Evolutionary conservation across 208 protist species (phyloP).

Genomic region (Sergeia podlipaevii): DNA sequence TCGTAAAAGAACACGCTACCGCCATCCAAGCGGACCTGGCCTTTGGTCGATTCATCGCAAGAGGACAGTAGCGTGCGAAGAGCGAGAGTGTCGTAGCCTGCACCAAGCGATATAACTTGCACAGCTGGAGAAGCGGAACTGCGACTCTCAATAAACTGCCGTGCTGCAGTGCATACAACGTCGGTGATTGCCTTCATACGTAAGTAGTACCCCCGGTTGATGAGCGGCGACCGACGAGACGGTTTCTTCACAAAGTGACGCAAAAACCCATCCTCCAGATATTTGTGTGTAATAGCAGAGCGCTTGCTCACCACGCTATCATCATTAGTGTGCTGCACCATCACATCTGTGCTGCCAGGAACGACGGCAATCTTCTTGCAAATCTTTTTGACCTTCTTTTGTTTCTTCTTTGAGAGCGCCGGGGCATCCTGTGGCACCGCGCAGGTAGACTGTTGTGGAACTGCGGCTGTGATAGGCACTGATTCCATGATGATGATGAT

Average conservation of each 20-base stretch:
- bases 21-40: not conserved
- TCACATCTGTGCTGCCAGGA: conserved; percentile 50
- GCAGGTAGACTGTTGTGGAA: no score
- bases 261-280: conserved; percentile 76
- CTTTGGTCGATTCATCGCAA: not conserved
- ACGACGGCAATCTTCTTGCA: conserved; percentile 33
- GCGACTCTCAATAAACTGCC: not conserved
- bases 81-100: conserved; percentile 87
- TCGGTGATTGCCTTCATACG: conserved; percentile 83
- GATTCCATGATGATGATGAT: no score
- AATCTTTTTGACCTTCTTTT: conserved; percentile 51
- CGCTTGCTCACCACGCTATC: conserved; percentile 90
- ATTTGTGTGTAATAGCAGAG: conserved; percentile 67
- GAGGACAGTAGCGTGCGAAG: conserved; percentile 34
- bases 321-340: conserved; percentile 91
- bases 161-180: conserved; percentile 20
- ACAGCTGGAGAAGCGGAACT: conserved; percentile 4
- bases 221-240: conserved; percentile 74
- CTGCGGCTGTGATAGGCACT: no score
- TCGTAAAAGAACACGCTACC: conserved; percentile 63
- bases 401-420: conserved; percentile 37
- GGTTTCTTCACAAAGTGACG: conserved; percentile 80
- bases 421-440: not conserved
- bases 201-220: conserved; percentile 90
- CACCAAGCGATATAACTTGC: conserved; percentile 85